Evolutionary conservation across 2,329 filamentous ascomycete species (phyloP).

Genomic region (Fonsecaea pedrosoi): DNA sequence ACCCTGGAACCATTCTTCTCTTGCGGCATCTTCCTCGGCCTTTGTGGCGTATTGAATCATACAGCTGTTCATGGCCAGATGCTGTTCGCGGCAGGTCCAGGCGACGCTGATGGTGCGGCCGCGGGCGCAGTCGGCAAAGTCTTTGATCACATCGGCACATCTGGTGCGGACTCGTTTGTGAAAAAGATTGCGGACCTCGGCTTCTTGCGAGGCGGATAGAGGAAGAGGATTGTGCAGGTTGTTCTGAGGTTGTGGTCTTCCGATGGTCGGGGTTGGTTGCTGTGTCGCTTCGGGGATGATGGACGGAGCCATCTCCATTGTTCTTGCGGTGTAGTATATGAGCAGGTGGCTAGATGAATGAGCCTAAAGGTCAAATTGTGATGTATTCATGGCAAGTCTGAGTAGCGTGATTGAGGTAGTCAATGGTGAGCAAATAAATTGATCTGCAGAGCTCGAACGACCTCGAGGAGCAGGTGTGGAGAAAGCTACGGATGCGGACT

Average conservation of each 20-base stretch:
- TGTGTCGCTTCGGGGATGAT: conserved; percentile 27
- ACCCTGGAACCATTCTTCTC: conserved; percentile 90
- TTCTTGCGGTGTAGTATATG: background rate
- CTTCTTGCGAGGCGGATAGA: conserved; percentile 79
- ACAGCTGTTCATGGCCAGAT: conserved; percentile 89
- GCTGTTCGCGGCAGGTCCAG: conserved; percentile 80
- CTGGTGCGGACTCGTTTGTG: conserved; percentile 77
- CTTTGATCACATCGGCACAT: conserved; percentile 81
- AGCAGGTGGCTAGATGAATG: background rate
- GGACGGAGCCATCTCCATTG: conserved; percentile 36
- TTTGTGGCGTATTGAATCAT: conserved; percentile 92
- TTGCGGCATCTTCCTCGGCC: conserved; percentile 82
- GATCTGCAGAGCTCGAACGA: conserved; percentile 13
- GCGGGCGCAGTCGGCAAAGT: conserved; percentile 88
- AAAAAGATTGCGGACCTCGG: conserved; percentile 80
- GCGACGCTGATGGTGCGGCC: conserved; percentile 86
- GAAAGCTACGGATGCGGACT: conserved; percentile 8
- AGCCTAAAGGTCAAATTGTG: background rate
- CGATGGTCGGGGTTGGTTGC: conserved; percentile 18
- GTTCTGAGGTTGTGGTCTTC: conserved; percentile 22
- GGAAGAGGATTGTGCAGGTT: conserved; percentile 76
- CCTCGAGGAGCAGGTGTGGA: conserved; percentile 13
- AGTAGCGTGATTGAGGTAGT: background rate
- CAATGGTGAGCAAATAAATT: conserved; percentile 9
- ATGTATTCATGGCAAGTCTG: conserved; percentile 3